A percentile compares a stretch with the other conserved stretches of the same genome.
Conservation (phyloP, 2,329 filamentous ascomycete species). For the Fusarium marasasianum region DNA sequence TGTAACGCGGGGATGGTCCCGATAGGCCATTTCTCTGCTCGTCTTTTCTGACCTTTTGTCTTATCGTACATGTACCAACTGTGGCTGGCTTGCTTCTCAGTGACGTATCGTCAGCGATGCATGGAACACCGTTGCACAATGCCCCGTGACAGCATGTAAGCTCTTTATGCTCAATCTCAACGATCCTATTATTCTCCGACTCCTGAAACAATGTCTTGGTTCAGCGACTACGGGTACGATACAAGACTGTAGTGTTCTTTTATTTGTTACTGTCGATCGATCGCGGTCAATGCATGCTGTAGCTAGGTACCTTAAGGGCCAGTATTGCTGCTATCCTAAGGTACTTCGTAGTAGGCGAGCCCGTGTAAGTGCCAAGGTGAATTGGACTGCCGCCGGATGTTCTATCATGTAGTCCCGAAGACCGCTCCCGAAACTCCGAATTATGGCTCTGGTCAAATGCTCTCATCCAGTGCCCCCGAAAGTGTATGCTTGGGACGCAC, state of each 20-base stretch:
- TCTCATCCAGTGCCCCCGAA: neutral
- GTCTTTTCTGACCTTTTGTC: slow-evolving; percentile 12
- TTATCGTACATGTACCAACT: slow-evolving; percentile 12
- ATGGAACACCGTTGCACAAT: slow-evolving; percentile 6
- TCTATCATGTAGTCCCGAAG: neutral
- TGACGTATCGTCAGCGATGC: slow-evolving; percentile 24
- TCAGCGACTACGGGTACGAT: neutral
- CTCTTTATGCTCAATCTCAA: slow-evolving; percentile 23
- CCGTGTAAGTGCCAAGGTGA: neutral
- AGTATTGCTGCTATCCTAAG: neutral
- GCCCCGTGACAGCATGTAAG: slow-evolving; percentile 18
- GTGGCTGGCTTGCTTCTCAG: slow-evolving; percentile 3
- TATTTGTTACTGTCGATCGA: neutral
- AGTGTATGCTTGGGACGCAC: neutral
- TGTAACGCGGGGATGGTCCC: slow-evolving; percentile 34
- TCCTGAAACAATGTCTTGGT: slow-evolving; percentile 33
- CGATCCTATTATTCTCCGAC: slow-evolving; percentile 13
- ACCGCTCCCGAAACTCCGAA: neutral
- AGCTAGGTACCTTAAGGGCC: neutral
- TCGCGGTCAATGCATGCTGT: neutral
- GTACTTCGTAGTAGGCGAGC: neutral
- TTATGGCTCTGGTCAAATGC: neutral
- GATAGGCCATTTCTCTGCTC: slow-evolving; percentile 30
- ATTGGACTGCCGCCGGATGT: neutral
- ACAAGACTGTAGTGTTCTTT: neutral